Conservation (phyloP, 2,329 filamentous ascomycete species). For the Cytospora chrysosperma region DNA sequence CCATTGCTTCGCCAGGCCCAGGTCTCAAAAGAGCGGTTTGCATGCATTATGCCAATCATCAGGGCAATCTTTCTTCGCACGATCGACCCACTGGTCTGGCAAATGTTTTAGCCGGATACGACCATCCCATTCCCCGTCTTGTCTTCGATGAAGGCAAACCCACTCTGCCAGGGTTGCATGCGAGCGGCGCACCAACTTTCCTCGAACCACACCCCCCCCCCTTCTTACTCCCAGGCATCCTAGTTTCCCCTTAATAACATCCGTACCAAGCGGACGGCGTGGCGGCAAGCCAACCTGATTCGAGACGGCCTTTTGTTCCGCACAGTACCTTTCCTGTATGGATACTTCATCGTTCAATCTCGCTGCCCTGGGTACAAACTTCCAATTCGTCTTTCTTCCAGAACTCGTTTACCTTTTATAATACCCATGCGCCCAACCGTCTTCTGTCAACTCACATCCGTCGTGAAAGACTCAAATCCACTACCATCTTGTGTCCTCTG, state of each 20-base stretch:
- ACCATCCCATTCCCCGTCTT: background rate
- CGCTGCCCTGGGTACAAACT: background rate
- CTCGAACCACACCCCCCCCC: background rate
- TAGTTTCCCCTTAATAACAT: constrained; percentile 22
- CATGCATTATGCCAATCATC: background rate
- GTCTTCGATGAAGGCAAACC: constrained; percentile 6
- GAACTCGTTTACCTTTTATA: background rate
- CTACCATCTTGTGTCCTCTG: background rate
- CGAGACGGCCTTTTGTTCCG: constrained; percentile 15
- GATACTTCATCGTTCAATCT: constrained; percentile 15
- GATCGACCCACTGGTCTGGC: constrained; percentile 5
- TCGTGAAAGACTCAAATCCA: background rate
- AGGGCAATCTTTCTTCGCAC: background rate
- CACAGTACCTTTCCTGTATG: constrained; percentile 7
- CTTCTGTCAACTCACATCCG: background rate
- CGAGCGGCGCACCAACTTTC: constrained; percentile 17
- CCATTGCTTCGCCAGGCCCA: background rate
- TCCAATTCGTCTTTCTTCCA: background rate
- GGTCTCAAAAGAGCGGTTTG: background rate
- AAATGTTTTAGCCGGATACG: constrained; percentile 1
- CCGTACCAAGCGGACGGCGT: constrained; percentile 23
- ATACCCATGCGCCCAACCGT: constrained; percentile 4
- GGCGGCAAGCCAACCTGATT: constrained; percentile 21
- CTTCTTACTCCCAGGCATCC: constrained; percentile 18
- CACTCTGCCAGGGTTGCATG: constrained; percentile 20